Percentiles rank a stretch among this genome's conserved stretches.
phyloP scores from a whole-genome alignment of 164 flowering plant genomes.

The Cinnamomum micranthum region DNA sequence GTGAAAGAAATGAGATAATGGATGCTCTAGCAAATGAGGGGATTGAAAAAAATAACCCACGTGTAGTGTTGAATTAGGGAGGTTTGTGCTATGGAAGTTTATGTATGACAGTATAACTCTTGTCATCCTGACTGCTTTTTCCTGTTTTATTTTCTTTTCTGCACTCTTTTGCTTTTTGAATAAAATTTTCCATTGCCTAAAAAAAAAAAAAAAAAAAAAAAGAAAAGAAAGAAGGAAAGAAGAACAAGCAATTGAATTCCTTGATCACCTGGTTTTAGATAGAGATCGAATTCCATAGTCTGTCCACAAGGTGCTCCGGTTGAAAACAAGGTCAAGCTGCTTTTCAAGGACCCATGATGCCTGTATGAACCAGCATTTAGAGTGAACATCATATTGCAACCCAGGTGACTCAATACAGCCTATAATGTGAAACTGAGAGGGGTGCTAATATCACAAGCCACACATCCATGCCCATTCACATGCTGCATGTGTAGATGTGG shows the following conservation, averaged over 20 bases:
- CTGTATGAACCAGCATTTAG: conserved; percentile 27
- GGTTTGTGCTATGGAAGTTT: too few species aligned
- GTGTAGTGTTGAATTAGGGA: too few species aligned
- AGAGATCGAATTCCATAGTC: conserved; percentile 84
- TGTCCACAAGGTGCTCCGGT: conserved; percentile 80
- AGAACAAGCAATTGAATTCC: neutral
- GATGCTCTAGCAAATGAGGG: too few species aligned
- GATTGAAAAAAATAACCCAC: neutral
- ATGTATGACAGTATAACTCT: too few species aligned
- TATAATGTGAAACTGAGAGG: neutral
- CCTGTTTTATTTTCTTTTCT: too few species aligned
- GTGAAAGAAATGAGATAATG: too few species aligned
- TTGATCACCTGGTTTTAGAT: conserved; percentile 73
- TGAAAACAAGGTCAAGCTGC: conserved; percentile 87
- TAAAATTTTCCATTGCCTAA: neutral
- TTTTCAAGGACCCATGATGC: conserved; percentile 71
- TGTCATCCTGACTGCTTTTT: too few species aligned
- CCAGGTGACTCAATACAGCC: neutral
- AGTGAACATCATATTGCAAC: neutral
- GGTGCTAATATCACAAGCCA: neutral
- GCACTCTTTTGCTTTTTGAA: neutral
- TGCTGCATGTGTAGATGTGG: neutral
- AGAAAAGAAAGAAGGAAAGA: too few species aligned
- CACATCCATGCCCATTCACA: neutral
- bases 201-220: neutral